These are phyloP conservation scores for Claviceps spartinae DNA, from an alignment of 2,329 filamentous ascomycete species.

Conservation along the genomic window DNA sequence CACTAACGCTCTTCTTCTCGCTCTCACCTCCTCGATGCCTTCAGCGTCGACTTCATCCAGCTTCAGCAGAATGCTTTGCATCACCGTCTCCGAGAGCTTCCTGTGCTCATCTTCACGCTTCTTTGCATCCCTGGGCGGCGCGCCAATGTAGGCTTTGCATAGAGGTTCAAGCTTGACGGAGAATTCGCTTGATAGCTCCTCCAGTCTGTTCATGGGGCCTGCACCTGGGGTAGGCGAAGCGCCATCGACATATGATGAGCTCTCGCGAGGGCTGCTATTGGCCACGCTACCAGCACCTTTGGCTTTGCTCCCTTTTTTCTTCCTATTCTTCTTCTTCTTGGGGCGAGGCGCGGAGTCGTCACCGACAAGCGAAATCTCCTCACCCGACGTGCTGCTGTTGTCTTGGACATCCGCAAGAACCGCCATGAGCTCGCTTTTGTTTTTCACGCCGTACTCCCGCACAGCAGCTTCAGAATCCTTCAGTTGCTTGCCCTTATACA, in stretches of 20 bases:
- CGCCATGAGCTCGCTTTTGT: slow-evolving; percentile 44
- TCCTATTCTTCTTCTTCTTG: slow-evolving; percentile 28
- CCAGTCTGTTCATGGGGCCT: slow-evolving; percentile 41
- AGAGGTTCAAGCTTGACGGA: slow-evolving; percentile 49
- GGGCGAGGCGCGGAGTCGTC: slow-evolving; percentile 23
- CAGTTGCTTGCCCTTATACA: slow-evolving; percentile 60
- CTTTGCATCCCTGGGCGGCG: slow-evolving; percentile 51
- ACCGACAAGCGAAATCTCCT: slow-evolving; percentile 27
- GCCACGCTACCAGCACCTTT: slow-evolving; percentile 24
- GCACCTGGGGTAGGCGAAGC: slow-evolving; percentile 18
- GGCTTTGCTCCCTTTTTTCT: slow-evolving; percentile 28
- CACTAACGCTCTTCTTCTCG: slow-evolving; percentile 59
- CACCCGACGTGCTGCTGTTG: slow-evolving; percentile 26
- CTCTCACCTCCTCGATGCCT: slow-evolving; percentile 50
- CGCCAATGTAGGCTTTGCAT: slow-evolving; percentile 45
- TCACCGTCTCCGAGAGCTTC: slow-evolving; percentile 59
- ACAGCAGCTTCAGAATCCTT: slow-evolving; percentile 48
- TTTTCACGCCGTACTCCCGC: slow-evolving; percentile 48
- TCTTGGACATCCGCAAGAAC: slow-evolving; percentile 27
- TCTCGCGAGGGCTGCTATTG: slow-evolving; percentile 30
- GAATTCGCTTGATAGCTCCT: slow-evolving; percentile 52
- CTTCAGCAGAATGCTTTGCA: slow-evolving; percentile 66
- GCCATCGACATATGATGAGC: slow-evolving; percentile 24
- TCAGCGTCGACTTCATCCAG: slow-evolving; percentile 63
- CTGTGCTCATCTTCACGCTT: slow-evolving; percentile 64